phyloP scores from a whole-genome alignment of 441 rosid species.

The Croton setiger region DNA sequence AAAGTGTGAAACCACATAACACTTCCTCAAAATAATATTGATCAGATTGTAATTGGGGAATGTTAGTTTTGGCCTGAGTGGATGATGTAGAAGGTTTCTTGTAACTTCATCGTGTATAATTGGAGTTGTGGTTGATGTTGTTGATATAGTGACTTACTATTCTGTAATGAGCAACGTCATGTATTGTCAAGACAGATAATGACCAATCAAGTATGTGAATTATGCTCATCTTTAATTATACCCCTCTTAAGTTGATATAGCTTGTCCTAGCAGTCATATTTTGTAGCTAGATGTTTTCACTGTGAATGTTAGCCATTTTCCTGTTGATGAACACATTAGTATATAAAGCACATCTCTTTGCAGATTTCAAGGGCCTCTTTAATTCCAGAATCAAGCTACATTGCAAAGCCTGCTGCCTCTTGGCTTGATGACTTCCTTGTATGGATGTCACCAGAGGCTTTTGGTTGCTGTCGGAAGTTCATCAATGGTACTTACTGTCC shows the following conservation, averaged over 20 bases:
- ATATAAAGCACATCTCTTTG: conserved; percentile 4
- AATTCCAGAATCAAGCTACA: conserved; percentile 76
- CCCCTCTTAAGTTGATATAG: background rate
- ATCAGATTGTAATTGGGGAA: too few relatives aligned
- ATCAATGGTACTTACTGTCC: conserved; percentile 87
- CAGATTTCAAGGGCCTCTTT: conserved; percentile 80
- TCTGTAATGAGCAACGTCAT: too few relatives aligned
- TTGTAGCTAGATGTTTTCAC: background rate
- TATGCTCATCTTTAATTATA: too few relatives aligned
- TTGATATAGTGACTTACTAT: too few relatives aligned
- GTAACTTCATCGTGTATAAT: too few relatives aligned
- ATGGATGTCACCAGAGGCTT: conserved; percentile 98
- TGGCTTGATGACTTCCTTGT: conserved; percentile 98
- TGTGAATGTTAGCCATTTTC: background rate
- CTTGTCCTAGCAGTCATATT: background rate
- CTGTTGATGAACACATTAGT: background rate
- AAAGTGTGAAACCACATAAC: too few relatives aligned
- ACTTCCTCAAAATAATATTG: too few relatives aligned
- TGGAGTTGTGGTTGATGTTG: too few relatives aligned
- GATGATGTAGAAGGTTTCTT: too few relatives aligned
- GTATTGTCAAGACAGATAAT: too few relatives aligned
- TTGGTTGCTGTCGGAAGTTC: conserved; percentile 93
- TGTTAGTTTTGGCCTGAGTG: too few relatives aligned
- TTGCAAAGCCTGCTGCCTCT: conserved; percentile 98
- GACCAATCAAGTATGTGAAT: too few relatives aligned